Base-by-base conservation (phyloP, 2,329 filamentous ascomycete genomes). In the Colletotrichum sublineola region DNA sequence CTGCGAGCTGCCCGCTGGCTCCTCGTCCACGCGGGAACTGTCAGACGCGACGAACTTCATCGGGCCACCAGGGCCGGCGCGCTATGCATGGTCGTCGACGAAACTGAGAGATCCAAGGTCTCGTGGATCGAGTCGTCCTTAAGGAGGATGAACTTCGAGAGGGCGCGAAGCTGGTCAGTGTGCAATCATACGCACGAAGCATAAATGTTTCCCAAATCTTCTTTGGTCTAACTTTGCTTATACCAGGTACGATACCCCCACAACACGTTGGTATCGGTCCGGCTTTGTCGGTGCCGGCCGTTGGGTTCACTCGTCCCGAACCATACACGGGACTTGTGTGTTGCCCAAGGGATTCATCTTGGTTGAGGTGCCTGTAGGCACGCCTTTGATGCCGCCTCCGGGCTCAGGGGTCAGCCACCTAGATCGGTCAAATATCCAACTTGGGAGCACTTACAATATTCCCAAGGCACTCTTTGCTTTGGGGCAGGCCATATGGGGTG, bases 51-150 rank as follows among this genome's bases (percentile, higher is more conserved):
- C 38, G 68, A 74, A 48, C 64, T 73, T 55, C 40, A 46, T 14
- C 68, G 69, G 6, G 76, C 76, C 56, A 65, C 63, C 7, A 66
- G 58, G 57, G 76, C 76, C 33, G 76, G 75, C 0, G 76, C 76
- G 4, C 65, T 79, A 12, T 77, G 76, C 53, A 75, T 77, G 70
- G 73, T 78, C 14, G 73, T 75, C 38, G 66, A 61, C 60, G 66
- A 72, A 33, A 64, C 70, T 3, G 55, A 72, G 15, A 61, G 70
- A 12, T 65, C 55, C 44, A 65, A 72, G 31, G 60, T 72, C 31
- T 72, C 66, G 12, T 72, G 66, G 70, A 69, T 72, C 7, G 66
- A 72, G 42, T 36, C 44, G 29, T 65, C 66, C 12, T 15, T 72
- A 7, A 61, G 60, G 48, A 69, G 70, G 33, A 72, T 65, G 66